Percentiles rank a stretch among this genome's conserved stretches.
Conservation (phyloP, 2,329 filamentous ascomycete species). For the Pseudogymnoascus sp. region DNA sequence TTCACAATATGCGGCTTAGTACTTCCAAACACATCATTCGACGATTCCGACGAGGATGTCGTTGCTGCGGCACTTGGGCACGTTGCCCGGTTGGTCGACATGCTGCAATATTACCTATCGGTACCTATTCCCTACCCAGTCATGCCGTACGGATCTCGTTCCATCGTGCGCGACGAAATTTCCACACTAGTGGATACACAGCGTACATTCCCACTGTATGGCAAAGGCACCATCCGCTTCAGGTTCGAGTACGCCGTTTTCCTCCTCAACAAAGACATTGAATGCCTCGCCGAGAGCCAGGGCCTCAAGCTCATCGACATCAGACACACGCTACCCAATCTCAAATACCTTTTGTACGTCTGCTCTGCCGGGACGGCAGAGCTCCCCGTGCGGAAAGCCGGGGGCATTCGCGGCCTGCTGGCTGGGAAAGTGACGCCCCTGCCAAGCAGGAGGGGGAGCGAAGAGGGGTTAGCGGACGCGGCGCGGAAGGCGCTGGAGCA, state of each 20-base stretch:
- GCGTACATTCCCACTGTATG: constrained; percentile 73
- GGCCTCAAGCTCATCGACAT: constrained; percentile 80
- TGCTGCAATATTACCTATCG: constrained; percentile 74
- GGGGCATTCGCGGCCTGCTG: constrained; percentile 52
- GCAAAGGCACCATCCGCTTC: constrained; percentile 65
- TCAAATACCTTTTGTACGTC: constrained; percentile 87
- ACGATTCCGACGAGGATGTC: constrained; percentile 60
- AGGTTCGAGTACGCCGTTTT: constrained; percentile 96
- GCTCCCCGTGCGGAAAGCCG: constrained; percentile 51
- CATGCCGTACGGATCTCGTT: constrained; percentile 61
- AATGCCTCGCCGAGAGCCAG: constrained; percentile 55
- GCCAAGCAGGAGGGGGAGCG: constrained; percentile 23
- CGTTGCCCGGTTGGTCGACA: constrained; percentile 64
- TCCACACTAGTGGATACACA: constrained; percentile 39
- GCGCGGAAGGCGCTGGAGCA: constrained; percentile 22
- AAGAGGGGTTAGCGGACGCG: constrained; percentile 20
- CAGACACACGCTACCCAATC: constrained; percentile 81
- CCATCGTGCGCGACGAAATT: constrained; percentile 69
- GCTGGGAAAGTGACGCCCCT: constrained; percentile 29
- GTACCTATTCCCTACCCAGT: constrained; percentile 76
- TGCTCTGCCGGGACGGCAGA: constrained; percentile 68
- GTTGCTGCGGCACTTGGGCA: constrained; percentile 76
- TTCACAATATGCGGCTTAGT: constrained; percentile 76
- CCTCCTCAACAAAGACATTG: constrained; percentile 91
- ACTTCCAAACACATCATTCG: constrained; percentile 71